Evolutionary conservation across 202 grass and related monocot species (phyloP).

Genomic region (Setaria viridis): DNA sequence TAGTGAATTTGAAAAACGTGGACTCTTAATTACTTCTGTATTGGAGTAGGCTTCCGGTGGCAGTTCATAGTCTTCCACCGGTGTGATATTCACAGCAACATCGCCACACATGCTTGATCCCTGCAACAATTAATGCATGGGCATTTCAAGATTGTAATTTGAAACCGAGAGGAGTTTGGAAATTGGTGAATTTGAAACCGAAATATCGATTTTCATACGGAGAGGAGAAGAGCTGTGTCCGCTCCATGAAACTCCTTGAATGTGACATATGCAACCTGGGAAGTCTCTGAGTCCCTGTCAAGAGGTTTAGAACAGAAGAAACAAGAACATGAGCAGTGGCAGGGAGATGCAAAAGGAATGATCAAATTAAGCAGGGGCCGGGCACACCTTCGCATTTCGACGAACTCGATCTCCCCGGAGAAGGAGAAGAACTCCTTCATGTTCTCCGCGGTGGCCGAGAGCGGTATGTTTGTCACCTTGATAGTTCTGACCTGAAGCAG

Average conservation of each 20-base stretch:
- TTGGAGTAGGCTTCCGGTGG: conserved; percentile 56
- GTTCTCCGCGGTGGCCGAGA: conserved; percentile 31
- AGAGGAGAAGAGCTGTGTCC: conserved; percentile 59
- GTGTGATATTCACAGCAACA: conserved; percentile 49
- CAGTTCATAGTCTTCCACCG: conserved; percentile 54
- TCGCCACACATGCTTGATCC: conserved; percentile 60
- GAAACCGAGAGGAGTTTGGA: background rate
- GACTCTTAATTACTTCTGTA: background rate
- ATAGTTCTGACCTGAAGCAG: conserved; percentile 51
- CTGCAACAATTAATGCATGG: conserved; percentile 8
- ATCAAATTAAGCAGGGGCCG: background rate
- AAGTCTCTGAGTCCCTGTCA: conserved; percentile 49
- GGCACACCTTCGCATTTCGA: conserved; percentile 55
- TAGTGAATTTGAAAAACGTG: background rate
- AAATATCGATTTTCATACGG: conserved; percentile 13
- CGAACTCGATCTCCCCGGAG: conserved; percentile 55
- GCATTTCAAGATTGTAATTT: background rate
- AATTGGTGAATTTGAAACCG: background rate
- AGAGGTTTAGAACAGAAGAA: background rate
- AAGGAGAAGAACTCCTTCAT: conserved; percentile 64
- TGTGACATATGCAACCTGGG: conserved; percentile 57
- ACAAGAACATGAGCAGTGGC: background rate
- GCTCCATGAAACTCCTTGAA: conserved; percentile 61
- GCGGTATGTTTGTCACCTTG: conserved; percentile 54
- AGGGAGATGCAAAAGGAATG: background rate